A percentile compares a stretch with the other conserved stretches of the same genome.
Conservation (phyloP, 805 yeast species). For the Yarrowia osloensis region DNA sequence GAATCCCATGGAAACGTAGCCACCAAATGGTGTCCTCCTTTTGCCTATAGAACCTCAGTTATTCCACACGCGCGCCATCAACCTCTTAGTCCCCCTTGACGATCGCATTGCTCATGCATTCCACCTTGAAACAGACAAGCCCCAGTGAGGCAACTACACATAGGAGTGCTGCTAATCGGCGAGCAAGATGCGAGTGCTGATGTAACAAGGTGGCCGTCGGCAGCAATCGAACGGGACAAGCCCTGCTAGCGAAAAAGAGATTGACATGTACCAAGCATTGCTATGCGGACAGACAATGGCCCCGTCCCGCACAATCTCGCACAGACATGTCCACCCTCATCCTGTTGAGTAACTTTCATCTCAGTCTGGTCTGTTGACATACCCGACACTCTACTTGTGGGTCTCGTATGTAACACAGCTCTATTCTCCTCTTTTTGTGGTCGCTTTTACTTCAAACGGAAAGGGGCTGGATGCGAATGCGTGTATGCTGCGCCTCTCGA, state of each 20-base stretch:
- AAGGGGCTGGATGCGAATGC: not conserved
- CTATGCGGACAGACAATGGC: not conserved
- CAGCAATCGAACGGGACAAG: not conserved
- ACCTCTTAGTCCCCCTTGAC: constrained; percentile 21
- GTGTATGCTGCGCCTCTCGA: not conserved
- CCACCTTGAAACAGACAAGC: constrained; percentile 29
- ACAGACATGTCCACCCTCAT: too few relatives aligned
- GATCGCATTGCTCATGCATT: constrained; percentile 25
- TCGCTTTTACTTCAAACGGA: constrained; percentile 2
- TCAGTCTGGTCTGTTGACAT: not conserved
- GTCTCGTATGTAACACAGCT: not conserved
- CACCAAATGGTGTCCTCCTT: too few relatives aligned
- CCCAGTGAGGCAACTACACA: not conserved
- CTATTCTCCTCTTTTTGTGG: not conserved
- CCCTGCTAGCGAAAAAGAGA: not conserved
- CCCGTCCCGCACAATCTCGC: not conserved
- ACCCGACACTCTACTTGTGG: not conserved
- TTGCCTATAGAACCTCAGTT: not conserved
- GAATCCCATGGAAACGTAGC: too few relatives aligned
- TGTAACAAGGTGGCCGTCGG: not conserved
- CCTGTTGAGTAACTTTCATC: constrained; percentile 2
- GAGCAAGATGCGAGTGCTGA: not conserved
- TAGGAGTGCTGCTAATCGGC: constrained; percentile 6
- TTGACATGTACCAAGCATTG: not conserved
- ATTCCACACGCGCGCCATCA: not conserved